Conservation (phyloP, 495 filamentous ascomycete genomes). For the Xanthoparmelia taractica region DNA sequence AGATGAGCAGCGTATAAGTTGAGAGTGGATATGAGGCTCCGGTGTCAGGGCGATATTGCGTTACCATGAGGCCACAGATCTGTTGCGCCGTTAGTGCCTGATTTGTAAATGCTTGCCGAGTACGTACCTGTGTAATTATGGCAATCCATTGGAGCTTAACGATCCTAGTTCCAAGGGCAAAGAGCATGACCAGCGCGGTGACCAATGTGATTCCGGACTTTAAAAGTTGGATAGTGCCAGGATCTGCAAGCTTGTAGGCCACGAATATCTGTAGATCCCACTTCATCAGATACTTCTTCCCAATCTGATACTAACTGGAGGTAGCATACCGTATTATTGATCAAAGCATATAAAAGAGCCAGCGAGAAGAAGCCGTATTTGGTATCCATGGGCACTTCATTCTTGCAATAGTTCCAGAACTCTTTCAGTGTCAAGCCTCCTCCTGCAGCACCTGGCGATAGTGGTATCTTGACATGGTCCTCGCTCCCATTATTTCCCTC, state of each 20-base stretch:
- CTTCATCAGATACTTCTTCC: neutral
- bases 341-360: constrained; percentile 27
- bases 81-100: neutral
- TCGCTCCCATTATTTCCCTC: neutral
- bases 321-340: constrained; percentile 26
- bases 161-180: neutral
- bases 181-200: constrained; percentile 4
- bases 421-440: neutral
- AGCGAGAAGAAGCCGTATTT: constrained; percentile 26
- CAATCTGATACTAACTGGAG: neutral
- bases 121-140: neutral
- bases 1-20: constrained; percentile 1
- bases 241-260: constrained; percentile 2
- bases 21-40: constrained; percentile 2
- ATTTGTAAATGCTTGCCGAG: too few relatives aligned
- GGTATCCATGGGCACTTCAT: constrained; percentile 23
- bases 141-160: constrained; percentile 7
- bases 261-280: neutral
- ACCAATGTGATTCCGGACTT: constrained; percentile 3
- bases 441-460: neutral
- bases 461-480: neutral
- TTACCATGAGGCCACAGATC: constrained; percentile 4
- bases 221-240: neutral
- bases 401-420: constrained; percentile 14
- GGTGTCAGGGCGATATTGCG: constrained; percentile 6